Evolutionary conservation across 495 filamentous ascomycete genomes (phyloP), one percentile per base, ranked within the genome.

Genomic region (Xylaria cubensis): DNA sequence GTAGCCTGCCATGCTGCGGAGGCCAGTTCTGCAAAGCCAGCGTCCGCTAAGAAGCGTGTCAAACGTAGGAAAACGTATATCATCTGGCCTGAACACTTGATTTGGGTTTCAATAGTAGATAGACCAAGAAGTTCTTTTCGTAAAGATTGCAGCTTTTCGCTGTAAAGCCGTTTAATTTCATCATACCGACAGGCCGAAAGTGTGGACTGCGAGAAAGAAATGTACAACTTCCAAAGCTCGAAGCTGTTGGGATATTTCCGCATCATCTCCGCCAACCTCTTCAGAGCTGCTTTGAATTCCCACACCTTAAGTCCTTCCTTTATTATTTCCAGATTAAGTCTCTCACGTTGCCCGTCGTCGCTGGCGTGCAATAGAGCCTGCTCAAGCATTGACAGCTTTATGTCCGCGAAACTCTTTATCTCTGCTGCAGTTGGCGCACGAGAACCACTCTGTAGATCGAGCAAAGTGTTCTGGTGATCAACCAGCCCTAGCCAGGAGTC

Each of bases 1-100:
- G 92, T 74, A 10, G 88, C 91, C 78, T 99, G 96, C 93, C 97
- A 97, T 13, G 92, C 84, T 21, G 91, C 94, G 1, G 92, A 83
- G 4, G 92, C 90, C 48, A 91, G 82, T 77, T 98, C 96, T n/a
- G 83, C 76, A 77, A 91, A 96, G 0, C 96, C 96, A 41, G 93
- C 85, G 79, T 98, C 93, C 26, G 87, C 84, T 66, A 96, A 86
- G 74, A 95, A 91, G 6, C 90, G 79, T 0, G 93, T 94, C 61
- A 90, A 64, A 51, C 94, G 88, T 15, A 97, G 82, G 42, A 98
- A 87, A 3, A 96, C 80, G 77, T 97, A 93, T 4, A 92, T 79
- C 29, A 91, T 87, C 67, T 92, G 85, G 19, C 83, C 79, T 26
- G 83, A 82, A 2, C 85, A 72, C 63, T 73, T 46, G 80, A 80